Evolutionary conservation across 208 protist species (phyloP).

Genomic region (Novymonas esmeraldas): DNA sequence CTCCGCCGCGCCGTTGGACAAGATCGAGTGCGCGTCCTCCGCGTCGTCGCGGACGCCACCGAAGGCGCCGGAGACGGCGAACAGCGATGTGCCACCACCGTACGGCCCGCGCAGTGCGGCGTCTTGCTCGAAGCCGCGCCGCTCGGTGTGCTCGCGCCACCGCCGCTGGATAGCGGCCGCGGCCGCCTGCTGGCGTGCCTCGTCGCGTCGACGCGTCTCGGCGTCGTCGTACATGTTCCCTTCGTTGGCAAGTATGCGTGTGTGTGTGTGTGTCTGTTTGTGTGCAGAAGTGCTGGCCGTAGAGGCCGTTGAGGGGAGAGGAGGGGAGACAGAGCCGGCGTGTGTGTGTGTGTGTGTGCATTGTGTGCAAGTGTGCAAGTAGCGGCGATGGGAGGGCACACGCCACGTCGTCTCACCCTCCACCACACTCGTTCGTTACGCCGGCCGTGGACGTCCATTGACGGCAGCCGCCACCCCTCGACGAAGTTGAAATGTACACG

Average conservation of each 20-base stretch:
- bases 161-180: constrained; percentile 72
- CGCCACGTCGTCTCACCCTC: too few relatives aligned
- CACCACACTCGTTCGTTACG: too few relatives aligned
- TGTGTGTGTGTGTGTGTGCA: constrained; percentile 2
- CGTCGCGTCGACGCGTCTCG: constrained; percentile 50
- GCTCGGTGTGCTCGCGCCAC: constrained; percentile 54
- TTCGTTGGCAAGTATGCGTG: not conserved
- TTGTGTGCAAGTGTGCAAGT: not conserved
- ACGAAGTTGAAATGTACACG: too few relatives aligned
- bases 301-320: not conserved
- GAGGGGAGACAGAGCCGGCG: not conserved
- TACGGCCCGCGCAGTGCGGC: constrained; percentile 7
- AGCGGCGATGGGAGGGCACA: too few relatives aligned
- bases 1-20: constrained; percentile 16
- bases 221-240: constrained; percentile 50
- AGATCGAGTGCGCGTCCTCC: constrained; percentile 7
- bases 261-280: not conserved
- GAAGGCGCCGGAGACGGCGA: not conserved
- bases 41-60: constrained; percentile 13
- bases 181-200: constrained; percentile 48
- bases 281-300: not conserved
- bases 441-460: too few relatives aligned
- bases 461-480: too few relatives aligned
- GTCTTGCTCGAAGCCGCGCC: constrained; percentile 35
- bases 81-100: constrained; percentile 1